Evolutionary conservation across 73 alveolate species (phyloP), one percentile per base, ranked within the genome.

Genomic region (Stentor roeselii): DNA sequence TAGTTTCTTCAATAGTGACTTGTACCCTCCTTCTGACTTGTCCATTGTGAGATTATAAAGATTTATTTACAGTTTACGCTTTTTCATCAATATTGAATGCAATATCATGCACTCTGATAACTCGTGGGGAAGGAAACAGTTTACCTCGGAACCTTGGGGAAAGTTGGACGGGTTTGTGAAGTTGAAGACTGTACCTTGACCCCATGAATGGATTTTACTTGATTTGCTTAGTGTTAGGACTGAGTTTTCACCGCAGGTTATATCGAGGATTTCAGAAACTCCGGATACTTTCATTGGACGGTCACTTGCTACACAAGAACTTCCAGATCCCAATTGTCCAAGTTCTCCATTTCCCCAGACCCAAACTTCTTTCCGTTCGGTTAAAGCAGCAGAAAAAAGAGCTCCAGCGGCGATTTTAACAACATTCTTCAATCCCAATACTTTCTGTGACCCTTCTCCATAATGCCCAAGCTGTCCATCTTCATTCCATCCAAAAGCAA

Each of bases 261-360:
- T 76, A 84, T 90, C 95, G 60, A 84, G 75, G 11, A 93, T 84
- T 38, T 80, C 76, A n/a, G 75, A 86, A 14, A 39, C 60, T 37
- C 74, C 60, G 14, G 90, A 86, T 35, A 61, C 78, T 3, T 91
- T 74, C 84, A 90, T 50, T 60, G 93, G 93, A 84, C 39, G 14
- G 32, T 41, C 34, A 59, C 14, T 59, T 31, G 76, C 31, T 31
- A 67, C 38, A 82, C 88, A 80, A 75, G 92, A n/a, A 67, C 32
- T 83, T 78, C 91, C 90, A 39, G 80, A 30, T 4, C 98, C 99
- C 27, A 95, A 91, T 88, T 95, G 93, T 0, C 99, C 99, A 15
- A 92, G 91, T 40, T 91, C 90, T 11, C 96, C 92, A 35, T 92
- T 85, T 27, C 99, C 99, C 98, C 98, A 95, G 0, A 92, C 85